A percentile compares a stretch with the other conserved stretches of the same genome.
phyloP scores from a whole-genome alignment of 1,139 yeast genomes.

The Candida frijolesensis region DNA sequence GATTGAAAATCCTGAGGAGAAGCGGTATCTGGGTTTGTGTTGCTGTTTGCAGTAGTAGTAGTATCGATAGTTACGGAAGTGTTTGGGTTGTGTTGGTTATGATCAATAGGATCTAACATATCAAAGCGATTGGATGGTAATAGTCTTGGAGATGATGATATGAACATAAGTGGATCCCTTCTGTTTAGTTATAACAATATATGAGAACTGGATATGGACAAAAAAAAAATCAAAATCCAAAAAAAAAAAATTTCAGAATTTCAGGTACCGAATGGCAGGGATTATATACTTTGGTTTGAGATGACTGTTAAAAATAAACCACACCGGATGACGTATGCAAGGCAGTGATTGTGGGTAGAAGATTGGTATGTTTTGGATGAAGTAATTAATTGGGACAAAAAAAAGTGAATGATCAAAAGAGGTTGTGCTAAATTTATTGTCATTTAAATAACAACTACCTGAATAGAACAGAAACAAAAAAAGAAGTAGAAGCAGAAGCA shows the following conservation, averaged over 20 bases:
- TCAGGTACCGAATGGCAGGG: neutral
- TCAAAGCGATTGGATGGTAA: conserved; percentile 20
- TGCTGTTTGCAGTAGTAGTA: neutral
- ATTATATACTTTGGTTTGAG: conserved; percentile 1
- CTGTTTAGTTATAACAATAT: neutral
- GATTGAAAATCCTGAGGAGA: too few relatives aligned
- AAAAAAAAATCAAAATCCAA: neutral
- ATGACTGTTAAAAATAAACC: neutral
- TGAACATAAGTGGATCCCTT: conserved; percentile 13
- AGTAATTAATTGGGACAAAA: neutral
- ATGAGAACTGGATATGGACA: conserved; percentile 4
- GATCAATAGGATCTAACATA: conserved; percentile 25
- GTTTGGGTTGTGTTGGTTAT: conserved; percentile 14
- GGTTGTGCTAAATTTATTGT: conserved; percentile 10
- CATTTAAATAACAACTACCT: conserved; percentile 3
- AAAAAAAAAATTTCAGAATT: neutral
- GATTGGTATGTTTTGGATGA: neutral
- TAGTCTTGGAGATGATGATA: conserved; percentile 14
- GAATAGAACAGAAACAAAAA: neutral
- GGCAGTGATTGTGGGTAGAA: neutral
- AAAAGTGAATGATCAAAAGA: conserved; percentile 12
- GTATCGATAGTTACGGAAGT: neutral
- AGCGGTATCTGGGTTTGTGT: neutral
- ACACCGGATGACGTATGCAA: neutral
- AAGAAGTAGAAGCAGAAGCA: neutral